Percentiles rank a stretch among this genome's conserved stretches.
Conservation (phyloP, 495 filamentous ascomycete genomes). For the Jackrogersella multiformis region DNA sequence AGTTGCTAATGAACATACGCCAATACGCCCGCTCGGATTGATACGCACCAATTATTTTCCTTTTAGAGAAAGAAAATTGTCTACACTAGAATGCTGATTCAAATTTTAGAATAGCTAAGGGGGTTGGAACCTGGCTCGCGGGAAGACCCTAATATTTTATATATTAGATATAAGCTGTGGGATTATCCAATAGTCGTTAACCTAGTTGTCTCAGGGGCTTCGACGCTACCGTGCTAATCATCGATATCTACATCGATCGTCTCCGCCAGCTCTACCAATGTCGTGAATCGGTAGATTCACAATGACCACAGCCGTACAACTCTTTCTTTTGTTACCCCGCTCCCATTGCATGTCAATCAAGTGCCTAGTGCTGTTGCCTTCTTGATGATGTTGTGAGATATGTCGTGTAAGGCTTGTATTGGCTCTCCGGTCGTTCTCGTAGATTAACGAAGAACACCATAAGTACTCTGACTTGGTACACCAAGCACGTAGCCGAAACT, state of each 20-base stretch:
- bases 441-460: conserved; percentile 4
- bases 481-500: background rate
- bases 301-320: background rate
- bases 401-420: conserved; percentile 25
- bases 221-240: background rate
- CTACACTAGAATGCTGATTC: background rate
- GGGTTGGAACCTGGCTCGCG: background rate
- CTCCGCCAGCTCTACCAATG: background rate
- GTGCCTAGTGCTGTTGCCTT: background rate
- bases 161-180: background rate
- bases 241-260: background rate
- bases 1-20: conserved; percentile 1
- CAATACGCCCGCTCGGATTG: background rate
- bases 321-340: conserved; percentile 6
- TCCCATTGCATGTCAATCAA: background rate
- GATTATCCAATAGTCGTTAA: background rate
- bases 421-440: background rate
- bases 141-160: background rate
- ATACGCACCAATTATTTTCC: background rate
- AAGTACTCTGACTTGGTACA: background rate
- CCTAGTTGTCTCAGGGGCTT: background rate
- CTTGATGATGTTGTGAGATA: background rate
- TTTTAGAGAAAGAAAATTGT: background rate
- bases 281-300: conserved; percentile 12
- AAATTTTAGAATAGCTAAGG: background rate